Percentiles rank a stretch among this genome's conserved stretches.
These are phyloP conservation scores for Salix arbutifolia DNA, from an alignment of 345 rosid species.

Conservation along the genomic window DNA sequence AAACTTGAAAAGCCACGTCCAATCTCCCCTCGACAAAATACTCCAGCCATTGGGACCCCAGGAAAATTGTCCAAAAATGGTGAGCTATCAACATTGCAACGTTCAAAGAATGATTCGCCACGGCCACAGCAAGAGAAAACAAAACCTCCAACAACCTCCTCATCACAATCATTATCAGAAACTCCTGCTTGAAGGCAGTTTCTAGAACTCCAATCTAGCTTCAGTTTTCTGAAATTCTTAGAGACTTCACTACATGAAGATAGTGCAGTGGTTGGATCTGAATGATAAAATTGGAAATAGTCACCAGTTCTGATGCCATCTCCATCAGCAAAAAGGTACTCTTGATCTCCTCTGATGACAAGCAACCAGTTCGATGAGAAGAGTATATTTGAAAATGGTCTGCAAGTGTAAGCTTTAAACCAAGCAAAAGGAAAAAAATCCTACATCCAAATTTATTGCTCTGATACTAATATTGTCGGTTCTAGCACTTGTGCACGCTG, in stretches of 20 bases:
- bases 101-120: slow-evolving; percentile 44
- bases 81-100: slow-evolving; percentile 41
- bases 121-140: slow-evolving; percentile 55
- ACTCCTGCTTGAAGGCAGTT: neutral
- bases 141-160: slow-evolving; percentile 65
- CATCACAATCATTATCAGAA: slow-evolving; percentile 6
- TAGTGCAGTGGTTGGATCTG: slow-evolving; percentile 41
- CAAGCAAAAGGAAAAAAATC: neutral
- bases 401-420: neutral
- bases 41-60: slow-evolving; percentile 52
- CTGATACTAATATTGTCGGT: neutral
- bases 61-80: slow-evolving; percentile 72
- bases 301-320: slow-evolving; percentile 60
- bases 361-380: neutral
- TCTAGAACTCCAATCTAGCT: slow-evolving; percentile 26
- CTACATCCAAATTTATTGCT: neutral
- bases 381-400: neutral
- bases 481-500: neutral
- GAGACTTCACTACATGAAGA: slow-evolving; percentile 36
- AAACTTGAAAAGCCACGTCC: slow-evolving; percentile 37
- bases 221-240: slow-evolving; percentile 35
- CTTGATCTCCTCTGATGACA: slow-evolving; percentile 56
- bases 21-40: slow-evolving; percentile 64
- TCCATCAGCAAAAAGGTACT: slow-evolving; percentile 52
- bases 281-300: slow-evolving; percentile 53